phyloP scores from a whole-genome alignment of 192 early-diverging fungal species.

The Obelidium mucronatum region DNA sequence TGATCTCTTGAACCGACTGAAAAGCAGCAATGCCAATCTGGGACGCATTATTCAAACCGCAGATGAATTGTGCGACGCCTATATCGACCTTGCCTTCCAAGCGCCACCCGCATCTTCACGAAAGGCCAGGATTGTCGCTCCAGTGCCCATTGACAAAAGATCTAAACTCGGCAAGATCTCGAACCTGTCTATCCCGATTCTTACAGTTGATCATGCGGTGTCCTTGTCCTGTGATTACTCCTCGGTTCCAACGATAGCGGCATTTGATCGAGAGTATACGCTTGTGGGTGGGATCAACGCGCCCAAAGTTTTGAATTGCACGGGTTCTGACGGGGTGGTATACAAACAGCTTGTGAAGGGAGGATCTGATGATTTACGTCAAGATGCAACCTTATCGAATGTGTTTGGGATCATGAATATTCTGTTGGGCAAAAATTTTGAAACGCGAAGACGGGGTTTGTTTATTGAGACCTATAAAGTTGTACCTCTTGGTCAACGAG shows the following conservation, averaged over 20 bases:
- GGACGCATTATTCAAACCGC: conserved; percentile 38
- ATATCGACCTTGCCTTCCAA: conserved; percentile 49
- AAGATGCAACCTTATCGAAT: conserved; percentile 75
- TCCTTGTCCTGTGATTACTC: conserved; percentile 34
- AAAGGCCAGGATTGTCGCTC: conserved; percentile 4
- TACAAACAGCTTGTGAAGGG: conserved; percentile 60
- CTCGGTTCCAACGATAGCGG: conserved; percentile 40
- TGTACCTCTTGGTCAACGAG: conserved; percentile 60
- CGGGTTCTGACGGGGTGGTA: conserved; percentile 44
- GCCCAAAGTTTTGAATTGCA: conserved; percentile 52
- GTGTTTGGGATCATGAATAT: conserved; percentile 72
- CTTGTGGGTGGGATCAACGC: conserved; percentile 57
- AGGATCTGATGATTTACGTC: conserved; percentile 73
- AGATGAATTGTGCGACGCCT: conserved; percentile 51
- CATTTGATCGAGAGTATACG: conserved; percentile 42
- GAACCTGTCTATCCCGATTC: conserved; percentile 44
- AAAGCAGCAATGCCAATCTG: conserved; percentile 20
- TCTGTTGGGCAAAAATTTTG: conserved; percentile 56
- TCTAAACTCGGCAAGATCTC: conserved; percentile 33
- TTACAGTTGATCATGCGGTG: conserved; percentile 45
- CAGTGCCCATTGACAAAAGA: conserved; percentile 30
- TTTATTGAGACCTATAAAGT: conserved; percentile 63
- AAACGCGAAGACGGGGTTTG: conserved; percentile 56
- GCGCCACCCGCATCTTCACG: conserved; percentile 10
- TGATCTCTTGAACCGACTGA: conserved; percentile 35